phyloP scores from a whole-genome alignment of 306 rosid genomes.

The Sophora flavescens region DNA sequence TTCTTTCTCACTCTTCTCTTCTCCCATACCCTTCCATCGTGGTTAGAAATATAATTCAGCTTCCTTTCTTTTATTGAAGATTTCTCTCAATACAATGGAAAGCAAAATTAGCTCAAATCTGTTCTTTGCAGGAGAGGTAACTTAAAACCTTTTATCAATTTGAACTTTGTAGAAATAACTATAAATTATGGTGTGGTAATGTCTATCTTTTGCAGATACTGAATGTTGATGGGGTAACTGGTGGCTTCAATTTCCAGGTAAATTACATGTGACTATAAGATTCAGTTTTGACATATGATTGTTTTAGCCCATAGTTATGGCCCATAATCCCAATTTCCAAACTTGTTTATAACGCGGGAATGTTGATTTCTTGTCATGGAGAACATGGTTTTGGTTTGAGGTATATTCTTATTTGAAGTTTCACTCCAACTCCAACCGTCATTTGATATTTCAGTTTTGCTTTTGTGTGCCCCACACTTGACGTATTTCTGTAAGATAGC shows the following conservation, averaged over 20 bases:
- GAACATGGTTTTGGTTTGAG: conserved; percentile 16
- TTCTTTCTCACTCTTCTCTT: conserved; percentile 43
- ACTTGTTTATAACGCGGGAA: background rate
- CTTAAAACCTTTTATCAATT: conserved; percentile 25
- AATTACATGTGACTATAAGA: conserved; percentile 18
- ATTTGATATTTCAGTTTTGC: conserved; percentile 21
- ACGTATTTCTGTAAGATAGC: conserved; percentile 24
- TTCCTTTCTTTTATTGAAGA: conserved; percentile 50
- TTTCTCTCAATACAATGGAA: conserved; percentile 84
- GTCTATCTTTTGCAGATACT: conserved; percentile 63
- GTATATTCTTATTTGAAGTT: conserved; percentile 33
- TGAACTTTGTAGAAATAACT: conserved; percentile 8
- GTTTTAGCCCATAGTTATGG: background rate
- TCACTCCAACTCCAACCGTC: conserved; percentile 5
- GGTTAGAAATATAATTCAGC: conserved; percentile 31
- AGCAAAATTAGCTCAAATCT: conserved; percentile 72
- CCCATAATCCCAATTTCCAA: conserved; percentile 11
- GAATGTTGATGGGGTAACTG: conserved; percentile 90
- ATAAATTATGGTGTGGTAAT: conserved; percentile 25
- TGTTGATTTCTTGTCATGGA: conserved; percentile 26
- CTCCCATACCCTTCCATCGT: conserved; percentile 20
- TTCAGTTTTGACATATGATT: conserved; percentile 22
- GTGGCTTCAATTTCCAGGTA: conserved; percentile 99
- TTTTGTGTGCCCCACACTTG: conserved; percentile 27
- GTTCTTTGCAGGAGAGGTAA: conserved; percentile 96